These are phyloP conservation scores for Aspergillus steynii DNA, from an alignment of 495 filamentous ascomycete species.

Conservation along the genomic window DNA sequence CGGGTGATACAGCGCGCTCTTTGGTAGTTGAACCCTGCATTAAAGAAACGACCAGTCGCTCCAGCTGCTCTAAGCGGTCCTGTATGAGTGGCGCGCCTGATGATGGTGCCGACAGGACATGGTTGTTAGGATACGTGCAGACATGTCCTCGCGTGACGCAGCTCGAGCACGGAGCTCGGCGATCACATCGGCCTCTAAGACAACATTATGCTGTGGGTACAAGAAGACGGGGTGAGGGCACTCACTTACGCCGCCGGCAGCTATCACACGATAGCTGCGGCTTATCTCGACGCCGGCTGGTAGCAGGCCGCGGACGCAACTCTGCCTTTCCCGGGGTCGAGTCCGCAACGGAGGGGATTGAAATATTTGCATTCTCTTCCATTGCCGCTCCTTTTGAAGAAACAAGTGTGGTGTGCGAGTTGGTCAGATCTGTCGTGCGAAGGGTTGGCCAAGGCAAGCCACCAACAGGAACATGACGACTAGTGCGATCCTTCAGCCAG, in stretches of 20 bases:
- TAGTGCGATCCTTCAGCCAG: too few species aligned
- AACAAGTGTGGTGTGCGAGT: too few species aligned
- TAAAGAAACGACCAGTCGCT: conserved; percentile 24
- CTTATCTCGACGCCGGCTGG: conserved; percentile 24
- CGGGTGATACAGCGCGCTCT: conserved; percentile 1
- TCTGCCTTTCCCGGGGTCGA: too few species aligned
- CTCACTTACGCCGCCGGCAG: conserved; percentile 22
- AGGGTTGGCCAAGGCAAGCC: too few species aligned
- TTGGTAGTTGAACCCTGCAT: conserved; percentile 22
- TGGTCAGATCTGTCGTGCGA: too few species aligned
- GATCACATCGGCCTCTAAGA: conserved; percentile 19
- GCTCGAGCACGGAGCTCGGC: conserved; percentile 23
- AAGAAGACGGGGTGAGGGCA: background rate
- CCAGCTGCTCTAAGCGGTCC: conserved; percentile 25
- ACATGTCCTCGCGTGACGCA: conserved; percentile 20
- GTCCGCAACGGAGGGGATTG: too few species aligned
- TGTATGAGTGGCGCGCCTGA: conserved; percentile 11
- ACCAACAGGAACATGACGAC: too few species aligned
- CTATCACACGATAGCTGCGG: conserved; percentile 41
- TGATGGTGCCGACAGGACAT: conserved; percentile 7
- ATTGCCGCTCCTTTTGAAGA: too few species aligned
- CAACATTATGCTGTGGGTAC: background rate
- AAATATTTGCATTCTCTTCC: too few species aligned
- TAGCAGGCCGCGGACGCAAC: too few species aligned
- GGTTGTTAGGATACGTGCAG: conserved; percentile 23